Conservation (phyloP, 495 filamentous ascomycete species). For the Daldinia concentrica region DNA sequence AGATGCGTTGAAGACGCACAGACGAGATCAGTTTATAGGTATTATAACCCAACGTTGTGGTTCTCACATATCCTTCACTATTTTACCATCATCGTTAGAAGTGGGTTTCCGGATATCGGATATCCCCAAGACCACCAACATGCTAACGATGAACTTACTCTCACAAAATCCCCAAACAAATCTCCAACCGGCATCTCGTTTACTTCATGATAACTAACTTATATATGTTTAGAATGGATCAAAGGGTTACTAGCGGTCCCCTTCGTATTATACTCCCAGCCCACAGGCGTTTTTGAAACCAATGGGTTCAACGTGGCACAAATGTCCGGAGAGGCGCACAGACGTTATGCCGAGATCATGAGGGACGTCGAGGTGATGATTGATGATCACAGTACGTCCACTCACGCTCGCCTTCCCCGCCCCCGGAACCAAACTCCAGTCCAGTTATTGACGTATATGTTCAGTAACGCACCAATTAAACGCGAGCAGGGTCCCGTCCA, state of each 20-base stretch:
- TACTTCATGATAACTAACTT: conserved; percentile 19
- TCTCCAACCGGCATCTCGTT: conserved; percentile 1
- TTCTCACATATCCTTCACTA: not conserved
- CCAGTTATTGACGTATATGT: conserved; percentile 27
- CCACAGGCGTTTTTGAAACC: conserved; percentile 79
- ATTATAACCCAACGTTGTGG: conserved; percentile 13
- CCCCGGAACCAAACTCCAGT: conserved; percentile 18
- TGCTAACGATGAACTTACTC: conserved; percentile 49
- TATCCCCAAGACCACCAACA: conserved; percentile 67
- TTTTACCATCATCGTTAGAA: conserved; percentile 5
- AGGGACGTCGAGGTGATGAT: conserved; percentile 91
- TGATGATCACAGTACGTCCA: conserved; percentile 82
- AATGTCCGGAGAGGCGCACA: conserved; percentile 73
- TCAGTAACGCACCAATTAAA: conserved; percentile 75
- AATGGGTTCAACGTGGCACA: conserved; percentile 66
- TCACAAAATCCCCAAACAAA: not conserved
- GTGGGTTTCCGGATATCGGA: conserved; percentile 3
- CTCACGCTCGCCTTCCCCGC: conserved; percentile 12
- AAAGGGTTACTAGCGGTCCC: conserved; percentile 93
- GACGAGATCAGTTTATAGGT: conserved; percentile 85
- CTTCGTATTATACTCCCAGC: conserved; percentile 96
- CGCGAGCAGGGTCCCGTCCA: conserved; percentile 74
- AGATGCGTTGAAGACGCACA: conserved; percentile 92
- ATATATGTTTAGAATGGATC: conserved; percentile 62
- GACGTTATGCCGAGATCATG: conserved; percentile 94